phyloP scores from a whole-genome alignment of 169 alveolate genomes.

The Ichthyophthirius multifiliis region DNA sequence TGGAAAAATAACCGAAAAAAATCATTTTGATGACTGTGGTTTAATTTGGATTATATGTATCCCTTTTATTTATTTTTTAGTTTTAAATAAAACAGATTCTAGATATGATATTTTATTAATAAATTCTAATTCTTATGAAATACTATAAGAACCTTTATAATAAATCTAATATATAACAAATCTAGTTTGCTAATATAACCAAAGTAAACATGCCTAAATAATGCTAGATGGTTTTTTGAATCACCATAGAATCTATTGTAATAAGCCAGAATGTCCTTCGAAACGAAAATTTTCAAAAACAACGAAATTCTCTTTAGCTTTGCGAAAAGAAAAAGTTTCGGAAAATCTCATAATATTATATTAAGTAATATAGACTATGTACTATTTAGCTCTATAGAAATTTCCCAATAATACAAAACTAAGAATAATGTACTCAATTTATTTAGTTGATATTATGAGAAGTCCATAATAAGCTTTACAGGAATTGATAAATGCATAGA shows the following conservation, averaged over 20 bases:
- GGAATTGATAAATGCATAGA: slow-evolving; percentile 49
- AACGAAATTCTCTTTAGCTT: slow-evolving; percentile 7
- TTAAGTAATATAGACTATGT: slow-evolving; percentile 38
- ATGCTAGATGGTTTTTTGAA: slow-evolving; percentile 38
- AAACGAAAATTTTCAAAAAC: slow-evolving; percentile 15
- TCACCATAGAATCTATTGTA: slow-evolving; percentile 33
- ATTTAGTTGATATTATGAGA: slow-evolving; percentile 57
- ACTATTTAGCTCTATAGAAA: slow-evolving; percentile 49
- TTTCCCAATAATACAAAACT: slow-evolving; percentile 57
- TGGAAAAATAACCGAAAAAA: slow-evolving; percentile 11
- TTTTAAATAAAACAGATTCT: slow-evolving; percentile 13
- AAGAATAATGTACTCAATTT: slow-evolving; percentile 51
- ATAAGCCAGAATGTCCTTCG: slow-evolving; percentile 37
- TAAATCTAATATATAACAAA: slow-evolving; percentile 7
- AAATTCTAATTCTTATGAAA: slow-evolving; percentile 2
- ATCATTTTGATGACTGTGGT: slow-evolving; percentile 15
- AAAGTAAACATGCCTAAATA: slow-evolving; percentile 6
- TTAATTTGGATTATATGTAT: slow-evolving; percentile 17
- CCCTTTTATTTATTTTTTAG: slow-evolving; percentile 2
- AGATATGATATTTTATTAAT: not conserved
- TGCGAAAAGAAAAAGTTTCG: slow-evolving; percentile 14
- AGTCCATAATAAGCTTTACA: slow-evolving; percentile 47
- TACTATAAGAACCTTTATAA: not conserved
- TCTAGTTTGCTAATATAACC: not conserved
- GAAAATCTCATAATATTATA: slow-evolving; percentile 16